Conservation (phyloP, 1,284 basidiomycete genomes). For the Marasmius sp. region DNA sequence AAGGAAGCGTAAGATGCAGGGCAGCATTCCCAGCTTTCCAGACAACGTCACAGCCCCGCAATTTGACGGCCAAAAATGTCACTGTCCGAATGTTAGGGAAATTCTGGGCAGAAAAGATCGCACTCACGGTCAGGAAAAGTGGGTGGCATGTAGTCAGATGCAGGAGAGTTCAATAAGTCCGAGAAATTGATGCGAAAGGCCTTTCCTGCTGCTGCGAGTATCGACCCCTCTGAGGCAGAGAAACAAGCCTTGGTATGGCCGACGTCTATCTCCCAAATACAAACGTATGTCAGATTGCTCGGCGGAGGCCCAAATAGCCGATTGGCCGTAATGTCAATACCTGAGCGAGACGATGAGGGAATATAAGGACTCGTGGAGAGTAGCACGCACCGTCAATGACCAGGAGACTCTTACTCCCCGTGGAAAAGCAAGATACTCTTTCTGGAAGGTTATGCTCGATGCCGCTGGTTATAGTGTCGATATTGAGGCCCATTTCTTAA, state of each 20-base stretch:
- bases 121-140: slow-evolving; percentile 74
- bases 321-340: slow-evolving; percentile 78
- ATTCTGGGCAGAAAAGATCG: not conserved
- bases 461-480: slow-evolving; percentile 56
- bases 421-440: slow-evolving; percentile 32
- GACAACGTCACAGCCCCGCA: slow-evolving; percentile 54
- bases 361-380: slow-evolving; percentile 14
- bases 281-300: slow-evolving; percentile 81
- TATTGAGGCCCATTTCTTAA: slow-evolving; percentile 78
- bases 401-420: slow-evolving; percentile 39
- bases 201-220: slow-evolving; percentile 52
- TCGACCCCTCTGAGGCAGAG: slow-evolving; percentile 54
- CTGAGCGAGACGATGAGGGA: slow-evolving; percentile 35
- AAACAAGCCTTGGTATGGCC: slow-evolving; percentile 62
- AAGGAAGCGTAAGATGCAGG: slow-evolving; percentile 54
- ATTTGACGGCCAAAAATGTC: slow-evolving; percentile 69
- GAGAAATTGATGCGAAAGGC: slow-evolving; percentile 70
- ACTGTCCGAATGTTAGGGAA: slow-evolving; percentile 36
- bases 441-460: slow-evolving; percentile 51
- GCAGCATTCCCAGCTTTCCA: slow-evolving; percentile 55
- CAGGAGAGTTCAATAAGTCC: slow-evolving; percentile 81
- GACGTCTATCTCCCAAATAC: slow-evolving; percentile 83
- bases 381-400: slow-evolving; percentile 60
- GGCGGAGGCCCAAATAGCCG: slow-evolving; percentile 88
- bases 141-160: slow-evolving; percentile 61